phyloP scores from a whole-genome alignment of 2,329 filamentous ascomycete species.

The Colletotrichum sublineola region DNA sequence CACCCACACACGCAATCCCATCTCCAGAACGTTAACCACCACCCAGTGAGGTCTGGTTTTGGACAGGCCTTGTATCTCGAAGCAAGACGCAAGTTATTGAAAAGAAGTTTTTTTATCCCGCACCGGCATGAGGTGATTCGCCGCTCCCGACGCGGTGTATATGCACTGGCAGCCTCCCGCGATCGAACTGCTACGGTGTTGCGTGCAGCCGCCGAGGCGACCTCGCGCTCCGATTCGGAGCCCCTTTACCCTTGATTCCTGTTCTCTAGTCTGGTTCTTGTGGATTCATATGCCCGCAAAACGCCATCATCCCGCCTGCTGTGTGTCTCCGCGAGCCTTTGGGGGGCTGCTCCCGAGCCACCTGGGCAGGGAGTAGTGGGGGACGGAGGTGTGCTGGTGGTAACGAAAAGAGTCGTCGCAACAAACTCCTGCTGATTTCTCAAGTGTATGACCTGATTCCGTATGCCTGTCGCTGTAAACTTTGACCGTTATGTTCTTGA shows the following conservation, averaged over 20 bases:
- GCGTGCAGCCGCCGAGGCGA: neutral
- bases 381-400: neutral
- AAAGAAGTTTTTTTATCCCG: neutral
- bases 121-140: neutral
- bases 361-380: neutral
- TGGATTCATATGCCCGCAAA: too few species aligned
- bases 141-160: neutral
- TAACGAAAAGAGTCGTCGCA: neutral
- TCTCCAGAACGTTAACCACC: neutral
- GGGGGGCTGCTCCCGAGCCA: neutral
- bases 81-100: constrained; percentile 4
- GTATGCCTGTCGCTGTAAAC: too few species aligned
- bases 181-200: too few species aligned
- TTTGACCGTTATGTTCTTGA: neutral
- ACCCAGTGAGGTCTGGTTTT: too few species aligned
- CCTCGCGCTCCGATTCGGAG: neutral
- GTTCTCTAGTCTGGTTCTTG: too few species aligned
- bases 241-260: too few species aligned
- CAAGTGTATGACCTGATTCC: neutral
- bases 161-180: neutral
- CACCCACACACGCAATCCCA: constrained; percentile 11
- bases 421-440: neutral
- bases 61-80: neutral
- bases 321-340: neutral
- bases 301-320: neutral